Base-by-base conservation (phyloP, 2,329 filamentous ascomycete genomes). In the Pseudocercospora fijiensis region DNA sequence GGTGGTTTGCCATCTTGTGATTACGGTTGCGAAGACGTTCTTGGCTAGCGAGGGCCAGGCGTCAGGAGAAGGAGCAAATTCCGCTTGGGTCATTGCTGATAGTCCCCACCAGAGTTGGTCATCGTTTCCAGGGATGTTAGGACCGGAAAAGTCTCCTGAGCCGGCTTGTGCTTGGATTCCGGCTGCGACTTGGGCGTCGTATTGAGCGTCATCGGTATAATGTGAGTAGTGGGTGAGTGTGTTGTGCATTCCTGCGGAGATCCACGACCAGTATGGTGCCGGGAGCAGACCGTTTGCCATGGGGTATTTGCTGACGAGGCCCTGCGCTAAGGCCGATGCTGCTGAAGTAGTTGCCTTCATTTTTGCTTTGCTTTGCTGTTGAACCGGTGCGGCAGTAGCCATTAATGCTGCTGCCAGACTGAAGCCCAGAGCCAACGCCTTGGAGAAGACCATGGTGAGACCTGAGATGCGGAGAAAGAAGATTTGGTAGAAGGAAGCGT, bases 31-130 rank as follows among this genome's bases (percentile, higher is more conserved):
- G 77, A 94, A 95, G 2, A 91, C 88, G 13, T 88, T 89, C 76
- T 92, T 88, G 0, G 85, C 87, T 57, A 95, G 82, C 2, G 86
- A 85, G 16, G 93, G 81, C 90, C 90, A 96, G 41, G 47, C 24
- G 26, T 77, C 70, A 10, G 88, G 87, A 71, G 90, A 93, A 63
- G 80, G 79, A 66, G 87, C 87, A 71, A 87, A 84, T 77, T 96
- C 91, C 28, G 90, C 90, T 1, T 91, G 91, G 10, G 85, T 85
- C 83, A 95, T 90, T 66, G 89, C 89, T 0, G 90, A 86, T 81
- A 94, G 84, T 18, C 86, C 90, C 91, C 91, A 96, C 77, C 93
- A 92, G 5, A 89, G 86, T 67, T 86, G 84, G 62, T 86, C 84
- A 58, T 86, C 84, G 67, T 76, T 75, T 56, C 83, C 84, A 65